A percentile compares a stretch with the other conserved stretches of the same genome.
phyloP scores from a whole-genome alignment of 1,284 basidiomycete genomes.

The Cutaneotrichosporon sp. region DNA sequence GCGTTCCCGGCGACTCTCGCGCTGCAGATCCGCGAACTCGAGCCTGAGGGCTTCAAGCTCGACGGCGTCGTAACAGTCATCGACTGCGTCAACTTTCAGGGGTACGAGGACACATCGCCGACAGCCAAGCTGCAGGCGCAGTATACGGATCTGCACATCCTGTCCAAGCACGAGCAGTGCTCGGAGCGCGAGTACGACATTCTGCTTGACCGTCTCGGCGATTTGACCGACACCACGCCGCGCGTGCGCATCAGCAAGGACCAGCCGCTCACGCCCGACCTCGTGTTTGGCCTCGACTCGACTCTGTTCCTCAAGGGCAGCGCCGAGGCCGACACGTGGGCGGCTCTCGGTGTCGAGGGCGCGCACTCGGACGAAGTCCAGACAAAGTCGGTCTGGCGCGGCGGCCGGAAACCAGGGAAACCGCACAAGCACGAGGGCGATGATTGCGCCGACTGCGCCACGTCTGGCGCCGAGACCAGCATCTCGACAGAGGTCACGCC shows the following conservation, averaged over 20 bases:
- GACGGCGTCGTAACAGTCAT: conserved; percentile 85
- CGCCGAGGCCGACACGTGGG: conserved; percentile 36
- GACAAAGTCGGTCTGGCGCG: conserved; percentile 60
- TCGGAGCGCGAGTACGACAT: conserved; percentile 69
- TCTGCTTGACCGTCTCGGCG: conserved; percentile 78
- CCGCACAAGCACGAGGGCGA: conserved; percentile 32
- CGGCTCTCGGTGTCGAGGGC: conserved; percentile 19
- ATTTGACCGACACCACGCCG: conserved; percentile 79
- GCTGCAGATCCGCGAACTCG: conserved; percentile 82
- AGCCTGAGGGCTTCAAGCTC: conserved; percentile 67
- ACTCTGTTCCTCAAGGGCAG: conserved; percentile 58
- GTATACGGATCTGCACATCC: conserved; percentile 79
- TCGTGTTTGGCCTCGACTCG: conserved; percentile 79
- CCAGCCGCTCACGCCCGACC: conserved; percentile 53
- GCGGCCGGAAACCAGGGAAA: conserved; percentile 34
- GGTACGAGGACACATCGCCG: conserved; percentile 81
- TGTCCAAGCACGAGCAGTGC: conserved; percentile 82
- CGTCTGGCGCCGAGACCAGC: not conserved
- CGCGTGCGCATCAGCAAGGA: conserved; percentile 60
- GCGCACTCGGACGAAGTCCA: conserved; percentile 75
- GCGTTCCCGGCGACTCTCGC: conserved; percentile 70
- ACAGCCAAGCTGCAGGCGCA: conserved; percentile 89
- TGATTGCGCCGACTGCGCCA: conserved; percentile 5
- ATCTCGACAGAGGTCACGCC: not conserved
- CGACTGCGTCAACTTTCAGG: conserved; percentile 77